Conservation (phyloP, 2,329 filamentous ascomycete species). For the Ophioceras dolichostomum region DNA sequence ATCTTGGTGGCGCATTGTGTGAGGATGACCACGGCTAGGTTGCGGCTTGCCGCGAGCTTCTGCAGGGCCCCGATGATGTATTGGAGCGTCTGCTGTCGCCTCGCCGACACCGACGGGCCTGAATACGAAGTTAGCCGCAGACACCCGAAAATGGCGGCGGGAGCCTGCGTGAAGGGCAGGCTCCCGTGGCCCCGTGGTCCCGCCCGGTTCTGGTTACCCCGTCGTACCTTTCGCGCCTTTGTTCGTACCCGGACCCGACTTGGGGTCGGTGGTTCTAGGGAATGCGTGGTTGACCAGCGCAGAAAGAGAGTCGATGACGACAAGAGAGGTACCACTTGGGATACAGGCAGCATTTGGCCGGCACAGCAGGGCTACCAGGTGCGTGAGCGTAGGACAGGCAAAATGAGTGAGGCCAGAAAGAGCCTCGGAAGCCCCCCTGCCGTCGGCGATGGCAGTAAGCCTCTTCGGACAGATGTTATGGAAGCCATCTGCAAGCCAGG, state of each 20-base stretch:
- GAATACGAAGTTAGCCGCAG: not conserved
- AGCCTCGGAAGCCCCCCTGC: no score
- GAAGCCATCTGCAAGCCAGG: slow-evolving; percentile 33
- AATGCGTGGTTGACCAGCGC: slow-evolving; percentile 67
- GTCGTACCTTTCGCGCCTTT: slow-evolving; percentile 24
- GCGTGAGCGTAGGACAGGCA: slow-evolving; percentile 47
- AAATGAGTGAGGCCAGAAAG: slow-evolving; percentile 35
- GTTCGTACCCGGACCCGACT: slow-evolving; percentile 16
- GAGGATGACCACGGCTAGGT: slow-evolving; percentile 62
- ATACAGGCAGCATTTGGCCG: slow-evolving; percentile 54
- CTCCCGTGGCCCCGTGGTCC: no score
- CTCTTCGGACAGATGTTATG: slow-evolving; percentile 14
- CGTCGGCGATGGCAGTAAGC: slow-evolving; percentile 5
- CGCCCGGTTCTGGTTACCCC: no score
- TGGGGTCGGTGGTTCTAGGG: slow-evolving; percentile 39
- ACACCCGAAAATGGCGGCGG: not conserved
- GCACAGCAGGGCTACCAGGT: slow-evolving; percentile 63
- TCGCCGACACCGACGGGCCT: slow-evolving; percentile 16
- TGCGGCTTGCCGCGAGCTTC: slow-evolving; percentile 60
- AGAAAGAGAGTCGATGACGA: slow-evolving; percentile 71
- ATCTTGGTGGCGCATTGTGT: slow-evolving; percentile 78
- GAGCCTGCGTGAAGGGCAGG: not conserved
- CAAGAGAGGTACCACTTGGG: slow-evolving; percentile 47
- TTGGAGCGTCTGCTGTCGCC: slow-evolving; percentile 40
- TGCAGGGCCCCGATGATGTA: slow-evolving; percentile 58